Percentiles rank a stretch among this genome's conserved stretches.
These are phyloP conservation scores for Salix arbutifolia DNA, from an alignment of 345 rosid species.

Conservation along the genomic window DNA sequence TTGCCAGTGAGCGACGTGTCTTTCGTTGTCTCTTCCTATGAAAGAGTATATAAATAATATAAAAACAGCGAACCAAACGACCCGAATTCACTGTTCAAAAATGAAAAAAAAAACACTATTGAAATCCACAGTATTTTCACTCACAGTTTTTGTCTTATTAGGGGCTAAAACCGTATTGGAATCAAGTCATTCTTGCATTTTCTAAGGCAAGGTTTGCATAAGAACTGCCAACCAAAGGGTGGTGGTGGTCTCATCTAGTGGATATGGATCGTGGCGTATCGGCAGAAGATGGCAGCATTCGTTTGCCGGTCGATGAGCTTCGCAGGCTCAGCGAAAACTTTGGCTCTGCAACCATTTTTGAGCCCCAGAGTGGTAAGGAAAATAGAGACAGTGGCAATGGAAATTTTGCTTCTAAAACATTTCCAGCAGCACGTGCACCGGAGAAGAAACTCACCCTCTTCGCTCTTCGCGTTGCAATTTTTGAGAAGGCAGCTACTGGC, in stretches of 20 bases:
- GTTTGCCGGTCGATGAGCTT: slow-evolving; percentile 44
- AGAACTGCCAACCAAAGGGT: not conserved
- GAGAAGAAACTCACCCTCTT: slow-evolving; percentile 85
- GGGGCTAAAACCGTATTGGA: too few species aligned
- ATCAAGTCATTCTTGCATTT: too few species aligned
- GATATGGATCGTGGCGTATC: slow-evolving; percentile 32
- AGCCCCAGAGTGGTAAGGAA: slow-evolving; percentile 42
- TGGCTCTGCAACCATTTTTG: slow-evolving; percentile 59
- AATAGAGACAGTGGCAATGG: slow-evolving; percentile 47
- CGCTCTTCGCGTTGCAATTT: slow-evolving; percentile 71
- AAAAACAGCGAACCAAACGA: too few species aligned
- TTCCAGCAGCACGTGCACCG: slow-evolving; percentile 41
- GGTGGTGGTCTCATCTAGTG: not conserved
- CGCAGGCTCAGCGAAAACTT: slow-evolving; percentile 39
- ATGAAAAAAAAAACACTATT: too few species aligned
- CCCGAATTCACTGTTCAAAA: too few species aligned
- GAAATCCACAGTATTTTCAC: too few species aligned
- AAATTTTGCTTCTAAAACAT: slow-evolving; percentile 27
- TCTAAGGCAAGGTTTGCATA: too few species aligned
- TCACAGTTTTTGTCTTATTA: too few species aligned
- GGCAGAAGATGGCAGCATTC: slow-evolving; percentile 46
- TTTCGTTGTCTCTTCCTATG: too few species aligned
- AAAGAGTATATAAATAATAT: too few species aligned
- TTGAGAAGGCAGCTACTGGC: slow-evolving; percentile 81
- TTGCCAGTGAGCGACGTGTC: too few species aligned